phyloP scores from a whole-genome alignment of 345 rosid species.

The Eucalyptus lansdowneana region DNA sequence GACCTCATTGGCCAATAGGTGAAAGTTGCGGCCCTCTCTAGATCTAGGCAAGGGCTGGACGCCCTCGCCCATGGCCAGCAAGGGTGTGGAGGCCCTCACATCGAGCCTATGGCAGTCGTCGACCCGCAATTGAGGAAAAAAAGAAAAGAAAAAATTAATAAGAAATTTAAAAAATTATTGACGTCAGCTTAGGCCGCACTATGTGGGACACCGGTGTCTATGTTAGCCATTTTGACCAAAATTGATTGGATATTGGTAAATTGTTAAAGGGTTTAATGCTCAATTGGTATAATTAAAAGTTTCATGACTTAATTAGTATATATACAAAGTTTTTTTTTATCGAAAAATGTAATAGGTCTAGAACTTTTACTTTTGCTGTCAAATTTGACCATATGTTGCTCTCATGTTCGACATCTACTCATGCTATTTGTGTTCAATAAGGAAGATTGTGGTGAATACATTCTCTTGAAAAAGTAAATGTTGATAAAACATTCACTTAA shows the following conservation, averaged over 20 bases:
- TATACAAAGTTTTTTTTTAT: too few species aligned
- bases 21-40: not conserved
- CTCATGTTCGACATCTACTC: not conserved
- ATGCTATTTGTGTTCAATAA: not conserved
- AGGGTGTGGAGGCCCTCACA: not conserved
- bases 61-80: too few species aligned
- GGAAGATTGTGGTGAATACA: not conserved
- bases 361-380: not conserved
- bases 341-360: too few species aligned
- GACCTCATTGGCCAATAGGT: too few species aligned
- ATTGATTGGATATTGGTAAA: too few species aligned
- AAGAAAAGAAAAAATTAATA: too few species aligned
- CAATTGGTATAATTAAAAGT: too few species aligned
- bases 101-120: fast-evolving
- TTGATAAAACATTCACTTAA: not conserved
- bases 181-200: too few species aligned
- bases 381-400: not conserved
- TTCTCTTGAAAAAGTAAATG: not conserved
- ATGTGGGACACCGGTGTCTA: fast-evolving
- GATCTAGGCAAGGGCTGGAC: not conserved
- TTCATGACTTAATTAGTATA: too few species aligned
- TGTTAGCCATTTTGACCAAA: too few species aligned
- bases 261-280: too few species aligned
- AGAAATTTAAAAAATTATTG: too few species aligned
- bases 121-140: not conserved